phyloP scores from a whole-genome alignment of 352 stramenopile species.

The Phytophthora multivora region DNA sequence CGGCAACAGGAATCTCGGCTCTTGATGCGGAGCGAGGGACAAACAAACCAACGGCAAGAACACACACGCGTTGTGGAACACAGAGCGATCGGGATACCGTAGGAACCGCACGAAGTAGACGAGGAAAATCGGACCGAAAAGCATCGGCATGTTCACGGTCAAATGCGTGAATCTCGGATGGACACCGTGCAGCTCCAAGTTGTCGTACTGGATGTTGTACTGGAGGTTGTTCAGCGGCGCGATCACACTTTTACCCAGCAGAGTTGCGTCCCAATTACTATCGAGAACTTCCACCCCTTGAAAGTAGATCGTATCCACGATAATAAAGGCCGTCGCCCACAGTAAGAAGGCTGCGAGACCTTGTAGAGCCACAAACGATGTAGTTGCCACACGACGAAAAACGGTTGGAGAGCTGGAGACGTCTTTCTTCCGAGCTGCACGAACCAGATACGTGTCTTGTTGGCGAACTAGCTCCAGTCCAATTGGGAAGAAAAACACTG shows the following conservation, averaged over 20 bases:
- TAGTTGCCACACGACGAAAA: slow-evolving; percentile 26
- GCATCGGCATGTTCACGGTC: slow-evolving; percentile 92
- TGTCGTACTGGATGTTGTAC: slow-evolving; percentile 92
- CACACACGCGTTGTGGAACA: slow-evolving; percentile 46
- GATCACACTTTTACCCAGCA: slow-evolving; percentile 42
- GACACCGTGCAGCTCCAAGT: slow-evolving; percentile 91
- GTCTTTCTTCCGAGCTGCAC: slow-evolving; percentile 39
- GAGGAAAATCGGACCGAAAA: slow-evolving; percentile 90
- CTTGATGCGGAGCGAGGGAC: slow-evolving; percentile 94
- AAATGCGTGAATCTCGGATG: slow-evolving; percentile 89
- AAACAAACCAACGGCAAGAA: slow-evolving; percentile 80
- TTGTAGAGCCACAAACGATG: slow-evolving; percentile 39
- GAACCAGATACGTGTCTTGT: slow-evolving; percentile 49
- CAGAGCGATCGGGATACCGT: slow-evolving; percentile 22
- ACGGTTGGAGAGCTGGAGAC: slow-evolving; percentile 2
- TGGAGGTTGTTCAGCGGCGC: slow-evolving; percentile 88
- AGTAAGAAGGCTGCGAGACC: slow-evolving; percentile 54
- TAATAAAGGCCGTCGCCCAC: slow-evolving; percentile 38
- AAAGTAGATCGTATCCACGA: slow-evolving; percentile 71
- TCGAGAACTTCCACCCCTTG: slow-evolving; percentile 24
- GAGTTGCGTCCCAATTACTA: slow-evolving; percentile 5
- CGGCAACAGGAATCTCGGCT: slow-evolving; percentile 92
- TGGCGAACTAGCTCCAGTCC: slow-evolving; percentile 65
- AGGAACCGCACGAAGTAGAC: slow-evolving; percentile 45
- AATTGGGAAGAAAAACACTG: slow-evolving; percentile 80